Evolutionary conservation across 495 filamentous ascomycete genomes (phyloP).

Genomic region (Neurospora cerealis): DNA sequence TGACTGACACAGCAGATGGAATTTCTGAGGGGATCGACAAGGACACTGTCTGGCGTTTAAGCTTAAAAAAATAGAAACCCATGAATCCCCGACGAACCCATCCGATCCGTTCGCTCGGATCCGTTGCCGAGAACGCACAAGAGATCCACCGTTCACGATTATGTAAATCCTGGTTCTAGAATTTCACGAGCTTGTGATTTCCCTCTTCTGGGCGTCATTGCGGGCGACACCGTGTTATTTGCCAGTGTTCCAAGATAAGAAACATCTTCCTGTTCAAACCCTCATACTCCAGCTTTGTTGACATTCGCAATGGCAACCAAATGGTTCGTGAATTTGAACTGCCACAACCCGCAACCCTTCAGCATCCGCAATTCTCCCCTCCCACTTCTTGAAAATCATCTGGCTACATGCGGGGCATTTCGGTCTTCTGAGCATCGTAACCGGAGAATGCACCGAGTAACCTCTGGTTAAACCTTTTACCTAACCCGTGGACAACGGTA

Average conservation of each 20-base stretch:
- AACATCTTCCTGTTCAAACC: neutral
- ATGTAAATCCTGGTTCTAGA: neutral
- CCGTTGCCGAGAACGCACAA: neutral
- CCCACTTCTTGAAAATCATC: neutral
- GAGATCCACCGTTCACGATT: neutral
- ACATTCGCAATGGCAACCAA: neutral
- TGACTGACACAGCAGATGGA: neutral
- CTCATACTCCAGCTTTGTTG: too few species aligned
- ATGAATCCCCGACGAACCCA: neutral
- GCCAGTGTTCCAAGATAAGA: neutral
- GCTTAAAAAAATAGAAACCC: neutral
- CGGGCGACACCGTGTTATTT: neutral
- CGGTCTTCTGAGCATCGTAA: too few species aligned
- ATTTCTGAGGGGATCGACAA: neutral
- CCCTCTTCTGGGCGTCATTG: neutral
- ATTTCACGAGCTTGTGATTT: neutral
- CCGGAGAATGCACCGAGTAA: too few species aligned
- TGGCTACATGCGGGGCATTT: too few species aligned
- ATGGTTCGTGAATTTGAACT: neutral
- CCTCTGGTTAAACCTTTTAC: too few species aligned
- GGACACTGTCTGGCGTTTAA: neutral
- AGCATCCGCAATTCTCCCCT: neutral
- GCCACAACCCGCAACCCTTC: neutral
- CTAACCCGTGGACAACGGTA: too few species aligned
- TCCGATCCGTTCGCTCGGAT: neutral